A percentile compares a stretch with the other conserved stretches of the same genome.
These are phyloP conservation scores for Trametes punicea DNA, from an alignment of 768 basidiomycete genomes.

Conservation along the genomic window DNA sequence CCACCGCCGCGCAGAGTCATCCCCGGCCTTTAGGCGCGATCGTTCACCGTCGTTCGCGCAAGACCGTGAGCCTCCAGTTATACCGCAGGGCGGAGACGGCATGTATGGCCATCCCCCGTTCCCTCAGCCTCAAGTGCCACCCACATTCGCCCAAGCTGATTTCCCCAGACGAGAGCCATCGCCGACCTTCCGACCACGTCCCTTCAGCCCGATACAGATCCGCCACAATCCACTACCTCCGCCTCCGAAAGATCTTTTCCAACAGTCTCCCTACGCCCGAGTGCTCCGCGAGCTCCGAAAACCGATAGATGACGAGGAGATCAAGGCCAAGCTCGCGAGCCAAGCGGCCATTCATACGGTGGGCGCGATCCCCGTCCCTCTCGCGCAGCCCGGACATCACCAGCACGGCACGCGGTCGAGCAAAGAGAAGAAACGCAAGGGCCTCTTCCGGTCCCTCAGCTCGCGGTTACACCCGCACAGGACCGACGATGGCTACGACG, in stretches of 20 bases:
- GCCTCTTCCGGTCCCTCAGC: constrained; percentile 48
- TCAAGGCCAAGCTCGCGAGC: constrained; percentile 33
- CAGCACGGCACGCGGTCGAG: constrained; percentile 12
- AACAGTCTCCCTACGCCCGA: constrained; percentile 51
- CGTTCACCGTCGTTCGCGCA: neutral
- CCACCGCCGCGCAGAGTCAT: constrained; percentile 12
- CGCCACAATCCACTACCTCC: constrained; percentile 57
- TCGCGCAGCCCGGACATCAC: neutral
- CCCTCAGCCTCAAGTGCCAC: neutral
- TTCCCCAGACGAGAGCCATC: neutral
- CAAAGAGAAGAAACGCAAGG: constrained; percentile 33
- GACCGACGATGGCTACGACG: constrained; percentile 14
- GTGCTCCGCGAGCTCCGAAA: constrained; percentile 45
- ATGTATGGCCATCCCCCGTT: neutral
- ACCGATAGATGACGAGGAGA: constrained; percentile 17
- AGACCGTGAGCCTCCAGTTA: neutral
- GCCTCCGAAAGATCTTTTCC: constrained; percentile 61
- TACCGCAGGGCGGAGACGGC: neutral
- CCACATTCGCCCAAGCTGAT: neutral
- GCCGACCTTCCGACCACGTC: constrained; percentile 6
- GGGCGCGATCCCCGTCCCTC: constrained; percentile 26
- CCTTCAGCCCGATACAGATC: constrained; percentile 9
- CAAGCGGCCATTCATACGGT: constrained; percentile 32
- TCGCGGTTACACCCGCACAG: constrained; percentile 20
- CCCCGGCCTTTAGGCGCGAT: neutral